Evolutionary conservation across 805 yeast species (phyloP).

Genomic region (Candida boidinii): DNA sequence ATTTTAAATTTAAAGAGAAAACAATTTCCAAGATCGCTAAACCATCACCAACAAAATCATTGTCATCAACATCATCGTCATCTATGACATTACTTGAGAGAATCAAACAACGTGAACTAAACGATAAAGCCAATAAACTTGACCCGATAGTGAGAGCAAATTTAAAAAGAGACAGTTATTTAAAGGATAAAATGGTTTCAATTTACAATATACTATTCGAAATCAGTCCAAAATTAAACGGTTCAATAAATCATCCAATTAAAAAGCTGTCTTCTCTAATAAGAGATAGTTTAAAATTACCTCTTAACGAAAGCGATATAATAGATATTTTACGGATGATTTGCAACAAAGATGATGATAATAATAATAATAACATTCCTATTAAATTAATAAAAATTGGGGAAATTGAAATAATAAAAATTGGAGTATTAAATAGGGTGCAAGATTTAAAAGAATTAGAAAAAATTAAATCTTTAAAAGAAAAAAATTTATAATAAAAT

Average conservation of each 20-base stretch:
- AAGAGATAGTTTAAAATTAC: conserved; percentile 12
- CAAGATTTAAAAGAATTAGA: conserved; percentile 7
- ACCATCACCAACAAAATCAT: too few species aligned
- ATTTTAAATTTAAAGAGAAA: conserved; percentile 27
- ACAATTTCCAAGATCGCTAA: conserved; percentile 6
- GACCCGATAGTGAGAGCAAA: conserved; percentile 1
- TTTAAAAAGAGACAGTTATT: neutral
- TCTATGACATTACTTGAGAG: conserved; percentile 31
- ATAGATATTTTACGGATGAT: conserved; percentile 5
- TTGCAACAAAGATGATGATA: conserved; percentile 4
- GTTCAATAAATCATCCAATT: conserved; percentile 8
- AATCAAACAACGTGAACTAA: conserved; percentile 28
- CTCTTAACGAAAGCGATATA: conserved; percentile 13
- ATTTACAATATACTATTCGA: conserved; percentile 18
- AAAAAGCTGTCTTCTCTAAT: conserved; percentile 10
- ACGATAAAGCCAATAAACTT: conserved; percentile 5
- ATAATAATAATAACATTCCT: too few species aligned
- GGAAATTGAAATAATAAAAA: conserved; percentile 10
- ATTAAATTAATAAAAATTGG: conserved; percentile 12
- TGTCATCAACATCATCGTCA: too few species aligned
- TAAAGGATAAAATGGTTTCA: conserved; percentile 11
- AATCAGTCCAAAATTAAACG: conserved; percentile 7
- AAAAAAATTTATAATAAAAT: neutral
- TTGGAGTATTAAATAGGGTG: conserved; percentile 11
- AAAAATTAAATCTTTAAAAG: neutral